Percentiles rank a stretch among this genome's conserved stretches.
Conservation (phyloP, 2,329 filamentous ascomycete genomes). For the Fusarium sp. region DNA sequence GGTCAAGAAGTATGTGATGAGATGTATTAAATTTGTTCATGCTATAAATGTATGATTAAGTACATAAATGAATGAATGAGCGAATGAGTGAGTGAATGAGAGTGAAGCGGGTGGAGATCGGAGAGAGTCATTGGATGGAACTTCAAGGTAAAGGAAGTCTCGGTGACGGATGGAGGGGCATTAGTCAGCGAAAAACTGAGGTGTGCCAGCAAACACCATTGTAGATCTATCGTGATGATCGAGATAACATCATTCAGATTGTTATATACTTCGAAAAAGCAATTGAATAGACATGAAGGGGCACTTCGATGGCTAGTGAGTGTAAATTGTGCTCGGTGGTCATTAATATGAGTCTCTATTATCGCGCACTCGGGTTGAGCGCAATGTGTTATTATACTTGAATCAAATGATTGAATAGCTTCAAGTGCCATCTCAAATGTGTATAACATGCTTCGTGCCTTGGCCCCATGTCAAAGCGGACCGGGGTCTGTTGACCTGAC, state of each 20-base stretch:
- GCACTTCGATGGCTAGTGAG: background rate
- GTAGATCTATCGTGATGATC: background rate
- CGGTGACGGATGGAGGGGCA: constrained; percentile 19
- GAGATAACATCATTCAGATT: background rate
- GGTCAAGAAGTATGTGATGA: background rate
- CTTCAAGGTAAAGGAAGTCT: constrained; percentile 31
- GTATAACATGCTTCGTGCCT: background rate
- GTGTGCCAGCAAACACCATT: background rate
- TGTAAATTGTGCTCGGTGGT: background rate
- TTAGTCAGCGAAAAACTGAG: constrained; percentile 29
- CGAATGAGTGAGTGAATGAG: background rate
- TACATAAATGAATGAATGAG: constrained; percentile 9
- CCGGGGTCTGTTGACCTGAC: background rate
- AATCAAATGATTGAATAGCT: background rate
- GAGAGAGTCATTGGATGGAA: constrained; percentile 9
- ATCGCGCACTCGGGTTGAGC: background rate
- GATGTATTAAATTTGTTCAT: background rate
- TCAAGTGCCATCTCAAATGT: background rate
- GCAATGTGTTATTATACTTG: background rate
- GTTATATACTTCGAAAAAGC: too few relatives aligned
- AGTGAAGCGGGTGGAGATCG: constrained; percentile 1
- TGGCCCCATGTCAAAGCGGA: background rate
- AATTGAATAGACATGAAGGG: background rate
- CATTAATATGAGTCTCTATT: background rate
- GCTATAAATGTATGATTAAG: constrained; percentile 13